A percentile compares a stretch with the other conserved stretches of the same genome.
Conservation (phyloP, 2,329 filamentous ascomycete species). For the Aureobasidium sp. region DNA sequence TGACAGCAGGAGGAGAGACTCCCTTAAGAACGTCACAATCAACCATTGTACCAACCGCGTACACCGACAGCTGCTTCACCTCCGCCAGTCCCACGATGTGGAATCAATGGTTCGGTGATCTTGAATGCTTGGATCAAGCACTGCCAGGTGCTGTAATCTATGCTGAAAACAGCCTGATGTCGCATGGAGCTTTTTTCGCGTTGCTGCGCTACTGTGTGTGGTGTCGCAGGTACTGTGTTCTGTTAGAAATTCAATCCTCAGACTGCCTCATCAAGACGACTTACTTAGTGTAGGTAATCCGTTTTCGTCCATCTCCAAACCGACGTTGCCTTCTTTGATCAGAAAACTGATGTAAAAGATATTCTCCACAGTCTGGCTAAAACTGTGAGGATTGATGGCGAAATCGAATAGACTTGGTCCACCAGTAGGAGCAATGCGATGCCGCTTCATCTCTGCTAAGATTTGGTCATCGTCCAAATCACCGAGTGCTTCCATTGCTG, state of each 20-base stretch:
- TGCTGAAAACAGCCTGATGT: conserved; percentile 79
- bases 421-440: conserved; percentile 59
- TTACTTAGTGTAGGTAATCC: conserved; percentile 73
- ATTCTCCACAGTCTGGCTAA: conserved; percentile 93
- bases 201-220: conserved; percentile 44
- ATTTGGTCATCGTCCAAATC: conserved; percentile 34
- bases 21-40: not conserved
- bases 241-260: conserved; percentile 16
- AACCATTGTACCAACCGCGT: conserved; percentile 54
- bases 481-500: conserved; percentile 23
- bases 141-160: conserved; percentile 80
- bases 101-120: conserved; percentile 74
- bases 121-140: conserved; percentile 68
- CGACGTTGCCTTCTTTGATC: conserved; percentile 75
- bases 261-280: conserved; percentile 29
- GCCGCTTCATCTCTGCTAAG: conserved; percentile 52
- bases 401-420: conserved; percentile 79
- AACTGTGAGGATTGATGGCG: conserved; percentile 81
- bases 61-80: conserved; percentile 42
- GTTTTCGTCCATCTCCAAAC: conserved; percentile 64
- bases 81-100: conserved; percentile 61
- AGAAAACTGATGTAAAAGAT: conserved; percentile 95
- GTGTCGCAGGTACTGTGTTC: conserved; percentile 37
- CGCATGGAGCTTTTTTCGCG: conserved; percentile 49
- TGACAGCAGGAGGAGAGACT: not conserved